These are phyloP conservation scores for Haberlea rhodopensis DNA, from an alignment of 257 asterid species.

Conservation along the genomic window DNA sequence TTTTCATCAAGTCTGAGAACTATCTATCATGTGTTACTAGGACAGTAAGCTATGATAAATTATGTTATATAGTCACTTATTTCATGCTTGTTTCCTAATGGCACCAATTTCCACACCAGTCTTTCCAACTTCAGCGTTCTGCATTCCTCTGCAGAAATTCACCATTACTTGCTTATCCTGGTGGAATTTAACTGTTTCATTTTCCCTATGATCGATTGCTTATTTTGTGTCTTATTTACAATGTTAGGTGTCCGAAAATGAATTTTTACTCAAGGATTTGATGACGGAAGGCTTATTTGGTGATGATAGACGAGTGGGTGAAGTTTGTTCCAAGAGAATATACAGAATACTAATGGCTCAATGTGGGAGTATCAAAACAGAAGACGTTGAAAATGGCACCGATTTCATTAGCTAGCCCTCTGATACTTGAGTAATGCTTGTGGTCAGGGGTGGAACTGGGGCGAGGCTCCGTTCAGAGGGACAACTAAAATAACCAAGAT, in stretches of 20 bases:
- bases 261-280: constrained; percentile 74
- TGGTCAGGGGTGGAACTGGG: background rate
- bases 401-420: constrained; percentile 52
- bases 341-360: constrained; percentile 91
- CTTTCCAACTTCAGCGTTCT: background rate
- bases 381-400: constrained; percentile 88
- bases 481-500: too few relatives aligned
- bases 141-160: background rate
- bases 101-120: background rate
- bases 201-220: background rate
- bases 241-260: constrained; percentile 89
- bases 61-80: background rate
- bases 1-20: background rate
- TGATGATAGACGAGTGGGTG: constrained; percentile 80
- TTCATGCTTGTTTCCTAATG: background rate
- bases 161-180: background rate
- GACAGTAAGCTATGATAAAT: constrained; percentile 12
- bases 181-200: background rate
- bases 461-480: too few relatives aligned
- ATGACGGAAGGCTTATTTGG: constrained; percentile 64
- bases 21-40: background rate
- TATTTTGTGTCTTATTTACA: constrained; percentile 7
- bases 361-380: constrained; percentile 67
- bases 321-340: constrained; percentile 88
- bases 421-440: constrained; percentile 23